These are phyloP conservation scores for Dendrobium officinale DNA, from an alignment of 106 monocot genomes.

Conservation along the genomic window DNA sequence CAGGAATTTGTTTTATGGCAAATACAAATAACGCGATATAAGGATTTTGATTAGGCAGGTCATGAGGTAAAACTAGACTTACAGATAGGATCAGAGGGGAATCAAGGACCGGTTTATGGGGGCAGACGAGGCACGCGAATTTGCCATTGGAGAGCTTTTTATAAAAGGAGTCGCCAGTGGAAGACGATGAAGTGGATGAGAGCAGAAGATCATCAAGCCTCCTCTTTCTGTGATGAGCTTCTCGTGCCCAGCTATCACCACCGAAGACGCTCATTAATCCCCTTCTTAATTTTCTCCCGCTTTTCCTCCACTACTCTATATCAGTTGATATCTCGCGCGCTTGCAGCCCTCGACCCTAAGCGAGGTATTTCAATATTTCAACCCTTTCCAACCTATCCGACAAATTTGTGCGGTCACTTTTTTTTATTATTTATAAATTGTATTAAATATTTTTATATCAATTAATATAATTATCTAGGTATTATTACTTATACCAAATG, in stretches of 20 bases:
- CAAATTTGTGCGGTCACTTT: no score
- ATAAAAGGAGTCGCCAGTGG: constrained; percentile 19
- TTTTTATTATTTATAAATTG: no score
- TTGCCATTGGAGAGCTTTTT: constrained; percentile 69
- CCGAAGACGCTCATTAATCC: constrained; percentile 64
- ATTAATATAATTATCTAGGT: no score
- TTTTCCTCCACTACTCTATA: neutral
- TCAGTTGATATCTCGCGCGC: neutral
- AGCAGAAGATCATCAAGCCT: constrained; percentile 61
- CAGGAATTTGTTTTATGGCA: neutral
- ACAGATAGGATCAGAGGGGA: constrained; percentile 61
- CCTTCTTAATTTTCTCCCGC: neutral
- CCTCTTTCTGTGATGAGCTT: constrained; percentile 61
- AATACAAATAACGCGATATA: neutral
- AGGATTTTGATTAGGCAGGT: neutral
- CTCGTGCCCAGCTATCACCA: constrained; percentile 73
- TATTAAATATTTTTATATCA: no score
- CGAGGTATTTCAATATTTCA: no score
- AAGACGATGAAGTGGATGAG: constrained; percentile 13
- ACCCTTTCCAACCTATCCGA: no score
- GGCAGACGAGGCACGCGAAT: constrained; percentile 63
- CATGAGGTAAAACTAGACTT: neutral
- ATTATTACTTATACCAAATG: no score
- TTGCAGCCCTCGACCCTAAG: no score
- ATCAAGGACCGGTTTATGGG: constrained; percentile 57